A percentile compares a stretch with the other conserved stretches of the same genome.
Evolutionary conservation across 2,329 filamentous ascomycete species (phyloP).

Genomic region (Talaromyces sp.): DNA sequence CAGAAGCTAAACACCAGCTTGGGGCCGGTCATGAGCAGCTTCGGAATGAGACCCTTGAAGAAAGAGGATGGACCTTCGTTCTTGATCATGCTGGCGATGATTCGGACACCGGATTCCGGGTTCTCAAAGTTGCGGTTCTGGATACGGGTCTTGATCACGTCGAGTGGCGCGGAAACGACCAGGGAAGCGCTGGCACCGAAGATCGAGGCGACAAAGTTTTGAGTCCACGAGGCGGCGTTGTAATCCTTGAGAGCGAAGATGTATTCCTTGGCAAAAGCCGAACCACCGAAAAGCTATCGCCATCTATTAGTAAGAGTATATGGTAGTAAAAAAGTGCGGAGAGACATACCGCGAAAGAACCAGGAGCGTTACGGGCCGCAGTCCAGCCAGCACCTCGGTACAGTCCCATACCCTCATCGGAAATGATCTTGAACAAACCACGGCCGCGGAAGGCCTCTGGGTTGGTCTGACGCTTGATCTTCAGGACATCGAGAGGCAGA

Average conservation of each 20-base stretch:
- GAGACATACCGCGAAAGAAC: conserved; percentile 83
- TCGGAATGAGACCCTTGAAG: conserved; percentile 96
- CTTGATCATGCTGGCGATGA: conserved; percentile 86
- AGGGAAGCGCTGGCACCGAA: conserved; percentile 93
- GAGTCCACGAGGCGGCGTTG: conserved; percentile 87
- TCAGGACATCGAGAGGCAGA: conserved; percentile 90
- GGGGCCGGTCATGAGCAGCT: conserved; percentile 97
- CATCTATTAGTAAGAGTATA: conserved; percentile 4
- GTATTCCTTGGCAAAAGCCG: conserved; percentile 96
- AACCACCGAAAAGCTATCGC: conserved; percentile 83
- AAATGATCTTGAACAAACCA: conserved; percentile 81
- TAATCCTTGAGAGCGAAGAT: conserved; percentile 86
- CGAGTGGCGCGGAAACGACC: conserved; percentile 88
- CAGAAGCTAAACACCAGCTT: conserved; percentile 99
- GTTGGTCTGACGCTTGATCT: conserved; percentile 99
- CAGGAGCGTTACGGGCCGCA: conserved; percentile 90
- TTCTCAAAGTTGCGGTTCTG: conserved; percentile 99
- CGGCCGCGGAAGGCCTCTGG: conserved; percentile 95
- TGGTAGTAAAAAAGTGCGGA: no score
- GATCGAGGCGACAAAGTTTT: conserved; percentile 97
- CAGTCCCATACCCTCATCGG: conserved; percentile 89
- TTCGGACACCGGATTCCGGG: conserved; percentile 88
- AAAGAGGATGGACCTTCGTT: conserved; percentile 81
- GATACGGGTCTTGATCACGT: conserved; percentile 97
- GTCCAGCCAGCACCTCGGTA: conserved; percentile 98